phyloP scores from a whole-genome alignment of 2,329 filamentous ascomycete genomes.

The Stachybotrys chartarum region DNA sequence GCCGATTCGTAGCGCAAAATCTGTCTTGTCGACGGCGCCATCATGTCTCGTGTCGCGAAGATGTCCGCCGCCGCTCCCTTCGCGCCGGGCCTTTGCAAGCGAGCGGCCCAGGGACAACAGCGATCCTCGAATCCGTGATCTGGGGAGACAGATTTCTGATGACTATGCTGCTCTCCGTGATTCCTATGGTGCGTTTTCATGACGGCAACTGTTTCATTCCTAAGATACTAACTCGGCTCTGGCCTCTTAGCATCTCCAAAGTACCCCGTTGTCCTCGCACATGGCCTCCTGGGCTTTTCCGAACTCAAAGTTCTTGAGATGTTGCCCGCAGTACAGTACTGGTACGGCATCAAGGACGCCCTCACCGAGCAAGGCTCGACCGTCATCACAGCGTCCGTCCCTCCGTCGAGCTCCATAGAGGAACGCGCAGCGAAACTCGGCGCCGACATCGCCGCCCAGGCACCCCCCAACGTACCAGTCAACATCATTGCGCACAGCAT shows the following conservation, averaged over 20 bases:
- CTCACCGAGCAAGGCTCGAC: conserved; percentile 43
- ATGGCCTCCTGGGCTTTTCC: conserved; percentile 58
- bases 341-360: conserved; percentile 56
- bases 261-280: conserved; percentile 57
- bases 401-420: conserved; percentile 54
- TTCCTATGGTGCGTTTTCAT: conserved; percentile 30
- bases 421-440: conserved; percentile 52
- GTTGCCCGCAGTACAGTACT: conserved; percentile 54
- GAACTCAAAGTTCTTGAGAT: conserved; percentile 44
- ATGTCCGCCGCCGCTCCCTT: not conserved
- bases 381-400: conserved; percentile 55
- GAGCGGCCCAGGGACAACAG: conserved; percentile 8
- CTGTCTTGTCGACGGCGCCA: not conserved
- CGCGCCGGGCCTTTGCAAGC: conserved; percentile 6
- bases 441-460: conserved; percentile 39
- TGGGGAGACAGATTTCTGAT: conserved; percentile 35
- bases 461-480: conserved; percentile 41
- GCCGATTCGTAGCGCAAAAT: not conserved
- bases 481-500: conserved; percentile 70
- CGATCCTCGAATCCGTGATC: conserved; percentile 32
- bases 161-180: conserved; percentile 39
- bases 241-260: conserved; percentile 34
- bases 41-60: not conserved
- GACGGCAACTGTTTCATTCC: not conserved
- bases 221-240: not conserved